These are phyloP conservation scores for Suhomyces kunorum DNA, from an alignment of 1,139 yeast species.

Conservation along the genomic window DNA sequence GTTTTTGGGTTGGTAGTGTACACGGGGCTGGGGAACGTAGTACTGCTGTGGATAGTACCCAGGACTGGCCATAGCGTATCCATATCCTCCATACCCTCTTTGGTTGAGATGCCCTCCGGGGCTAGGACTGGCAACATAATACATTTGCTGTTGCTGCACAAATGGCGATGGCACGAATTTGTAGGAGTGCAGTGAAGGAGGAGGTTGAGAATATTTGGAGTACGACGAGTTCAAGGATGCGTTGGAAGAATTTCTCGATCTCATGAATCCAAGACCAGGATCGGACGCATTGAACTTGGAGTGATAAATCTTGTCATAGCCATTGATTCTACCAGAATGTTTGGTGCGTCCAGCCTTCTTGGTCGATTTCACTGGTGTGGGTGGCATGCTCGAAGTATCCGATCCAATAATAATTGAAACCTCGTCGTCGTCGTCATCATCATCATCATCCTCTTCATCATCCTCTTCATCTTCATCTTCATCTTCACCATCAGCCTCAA, in stretches of 20 bases:
- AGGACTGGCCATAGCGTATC: slow-evolving; percentile 11
- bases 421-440: slow-evolving; percentile 44
- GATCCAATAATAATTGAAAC: slow-evolving; percentile 47
- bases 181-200: slow-evolving; percentile 11
- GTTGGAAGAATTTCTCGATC: slow-evolving; percentile 28
- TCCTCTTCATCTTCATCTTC: slow-evolving; percentile 18
- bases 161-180: slow-evolving; percentile 22
- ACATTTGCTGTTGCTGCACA: slow-evolving; percentile 21
- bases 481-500: slow-evolving; percentile 9
- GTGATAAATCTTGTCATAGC: slow-evolving; percentile 13
- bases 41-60: slow-evolving; percentile 18
- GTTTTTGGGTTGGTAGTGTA: slow-evolving; percentile 10
- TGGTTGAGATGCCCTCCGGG: slow-evolving; percentile 7
- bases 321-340: slow-evolving; percentile 6
- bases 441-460: slow-evolving; percentile 28
- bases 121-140: slow-evolving; percentile 14
- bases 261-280: slow-evolving; percentile 12
- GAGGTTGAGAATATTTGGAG: slow-evolving; percentile 17
- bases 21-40: slow-evolving; percentile 11
- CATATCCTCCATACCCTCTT: slow-evolving; percentile 9
- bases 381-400: slow-evolving; percentile 30
- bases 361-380: slow-evolving; percentile 18
- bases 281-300: slow-evolving; percentile 14
- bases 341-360: slow-evolving; percentile 10
- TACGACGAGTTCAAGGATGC: slow-evolving; percentile 27